phyloP scores from a whole-genome alignment of 2,329 filamentous ascomycete species.

The Diplodia seriata region DNA sequence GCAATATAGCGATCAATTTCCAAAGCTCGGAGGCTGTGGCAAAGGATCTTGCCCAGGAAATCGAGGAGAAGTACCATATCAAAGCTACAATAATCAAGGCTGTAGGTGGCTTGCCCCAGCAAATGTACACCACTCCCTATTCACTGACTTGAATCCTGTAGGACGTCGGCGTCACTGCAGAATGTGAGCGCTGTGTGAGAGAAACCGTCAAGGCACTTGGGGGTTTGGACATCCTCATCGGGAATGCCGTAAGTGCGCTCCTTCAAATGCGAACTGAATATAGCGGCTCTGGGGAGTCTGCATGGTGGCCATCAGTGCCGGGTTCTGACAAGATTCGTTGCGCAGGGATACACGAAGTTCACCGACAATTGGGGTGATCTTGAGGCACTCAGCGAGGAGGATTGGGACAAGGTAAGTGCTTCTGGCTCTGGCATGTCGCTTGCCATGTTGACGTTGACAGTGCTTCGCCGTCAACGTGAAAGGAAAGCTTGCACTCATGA shows the following conservation, averaged over 20 bases:
- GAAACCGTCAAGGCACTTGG: conserved; percentile 67
- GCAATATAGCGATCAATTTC: conserved; percentile 78
- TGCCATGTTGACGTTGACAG: conserved; percentile 41
- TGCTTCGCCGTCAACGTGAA: conserved; percentile 70
- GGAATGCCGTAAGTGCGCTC: conserved; percentile 66
- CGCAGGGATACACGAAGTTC: conserved; percentile 68
- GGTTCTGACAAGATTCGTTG: background rate
- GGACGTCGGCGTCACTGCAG: conserved; percentile 67
- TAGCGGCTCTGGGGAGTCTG: background rate
- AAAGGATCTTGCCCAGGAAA: conserved; percentile 61
- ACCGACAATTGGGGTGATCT: conserved; percentile 62
- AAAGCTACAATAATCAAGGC: conserved; percentile 67
- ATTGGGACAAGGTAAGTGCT: conserved; percentile 65
- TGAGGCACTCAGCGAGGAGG: conserved; percentile 64
- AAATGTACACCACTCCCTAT: too few relatives aligned
- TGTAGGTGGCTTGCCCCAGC: conserved; percentile 48
- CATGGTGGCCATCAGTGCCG: background rate
- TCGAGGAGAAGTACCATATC: conserved; percentile 60
- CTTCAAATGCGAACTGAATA: background rate
- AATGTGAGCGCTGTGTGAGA: conserved; percentile 66
- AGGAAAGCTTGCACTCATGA: conserved; percentile 58
- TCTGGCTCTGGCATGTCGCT: background rate
- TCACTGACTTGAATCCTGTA: conserved; percentile 38
- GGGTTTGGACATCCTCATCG: conserved; percentile 77
- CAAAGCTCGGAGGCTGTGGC: conserved; percentile 67